Conservation (phyloP, 768 basidiomycete genomes). For the Serendipita vermifera region DNA sequence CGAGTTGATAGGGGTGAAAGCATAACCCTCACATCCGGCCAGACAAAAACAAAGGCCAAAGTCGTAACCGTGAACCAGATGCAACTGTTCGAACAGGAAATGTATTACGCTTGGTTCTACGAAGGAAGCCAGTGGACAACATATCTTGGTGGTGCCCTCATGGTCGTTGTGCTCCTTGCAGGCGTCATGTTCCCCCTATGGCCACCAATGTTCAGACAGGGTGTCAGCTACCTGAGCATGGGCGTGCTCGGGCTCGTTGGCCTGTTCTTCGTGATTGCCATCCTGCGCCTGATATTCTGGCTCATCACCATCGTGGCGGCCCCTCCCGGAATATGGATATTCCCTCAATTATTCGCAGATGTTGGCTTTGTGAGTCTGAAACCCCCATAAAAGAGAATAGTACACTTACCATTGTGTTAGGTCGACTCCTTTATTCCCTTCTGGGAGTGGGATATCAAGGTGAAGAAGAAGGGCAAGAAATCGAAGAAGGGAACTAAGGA, state of each 20-base stretch:
- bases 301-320: constrained; percentile 77
- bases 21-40: constrained; percentile 33
- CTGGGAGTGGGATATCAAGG: constrained; percentile 91
- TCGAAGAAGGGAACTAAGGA: constrained; percentile 28
- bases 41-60: constrained; percentile 55
- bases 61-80: constrained; percentile 65
- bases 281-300: constrained; percentile 87
- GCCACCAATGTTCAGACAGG: constrained; percentile 84
- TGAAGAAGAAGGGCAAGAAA: constrained; percentile 48
- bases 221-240: constrained; percentile 92
- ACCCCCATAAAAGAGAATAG: not conserved
- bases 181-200: constrained; percentile 99
- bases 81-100: constrained; percentile 61
- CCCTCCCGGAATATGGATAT: constrained; percentile 95
- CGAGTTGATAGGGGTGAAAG: constrained; percentile 67
- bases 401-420: constrained; percentile 29
- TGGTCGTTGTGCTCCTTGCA: constrained; percentile 89
- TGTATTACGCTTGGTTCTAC: constrained; percentile 96
- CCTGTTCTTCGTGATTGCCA: constrained; percentile 79
- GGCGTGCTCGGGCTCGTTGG: constrained; percentile 78
- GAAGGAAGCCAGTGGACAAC: constrained; percentile 90
- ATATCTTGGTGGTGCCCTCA: constrained; percentile 75
- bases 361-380: constrained; percentile 80
- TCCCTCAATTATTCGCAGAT: constrained; percentile 94
- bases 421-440: constrained; percentile 93